Conservation (phyloP, 225 moss, liverwort and hornwort species). For the Sphagnum tenellum region DNA sequence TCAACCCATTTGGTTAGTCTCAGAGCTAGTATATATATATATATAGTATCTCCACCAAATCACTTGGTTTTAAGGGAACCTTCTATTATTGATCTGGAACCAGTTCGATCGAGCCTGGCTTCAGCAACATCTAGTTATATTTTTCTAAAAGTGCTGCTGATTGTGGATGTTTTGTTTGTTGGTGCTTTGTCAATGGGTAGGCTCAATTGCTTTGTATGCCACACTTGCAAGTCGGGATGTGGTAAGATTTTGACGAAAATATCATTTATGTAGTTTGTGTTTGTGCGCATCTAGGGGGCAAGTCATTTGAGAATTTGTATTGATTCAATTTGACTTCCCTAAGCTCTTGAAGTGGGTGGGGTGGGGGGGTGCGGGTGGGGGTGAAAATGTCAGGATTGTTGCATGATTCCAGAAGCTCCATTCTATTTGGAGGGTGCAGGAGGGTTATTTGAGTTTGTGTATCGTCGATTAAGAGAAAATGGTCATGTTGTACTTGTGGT, state of each 20-base stretch:
- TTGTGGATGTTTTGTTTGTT: too few relatives aligned
- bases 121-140: too few relatives aligned
- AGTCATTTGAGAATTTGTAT: too few relatives aligned
- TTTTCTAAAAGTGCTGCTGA: too few relatives aligned
- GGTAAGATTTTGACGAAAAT: constrained; percentile 16
- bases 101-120: too few relatives aligned
- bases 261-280: too few relatives aligned
- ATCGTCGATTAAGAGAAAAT: constrained; percentile 35
- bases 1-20: too few relatives aligned
- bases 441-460: constrained; percentile 41
- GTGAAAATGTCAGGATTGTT: constrained; percentile 32
- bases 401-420: constrained; percentile 67
- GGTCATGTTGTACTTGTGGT: constrained; percentile 61
- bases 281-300: too few relatives aligned
- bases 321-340: background rate
- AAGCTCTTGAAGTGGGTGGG: background rate
- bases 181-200: constrained; percentile 13
- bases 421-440: constrained; percentile 55
- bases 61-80: too few relatives aligned
- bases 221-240: constrained; percentile 67
- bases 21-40: too few relatives aligned
- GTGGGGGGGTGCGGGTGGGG: background rate
- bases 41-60: too few relatives aligned
- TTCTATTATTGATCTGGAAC: too few relatives aligned
- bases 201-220: constrained; percentile 65